Percentiles rank a stretch among this genome's conserved stretches.
Evolutionary conservation across 176 grass and related monocot species (phyloP).

Genomic region (Avena atlantica): DNA sequence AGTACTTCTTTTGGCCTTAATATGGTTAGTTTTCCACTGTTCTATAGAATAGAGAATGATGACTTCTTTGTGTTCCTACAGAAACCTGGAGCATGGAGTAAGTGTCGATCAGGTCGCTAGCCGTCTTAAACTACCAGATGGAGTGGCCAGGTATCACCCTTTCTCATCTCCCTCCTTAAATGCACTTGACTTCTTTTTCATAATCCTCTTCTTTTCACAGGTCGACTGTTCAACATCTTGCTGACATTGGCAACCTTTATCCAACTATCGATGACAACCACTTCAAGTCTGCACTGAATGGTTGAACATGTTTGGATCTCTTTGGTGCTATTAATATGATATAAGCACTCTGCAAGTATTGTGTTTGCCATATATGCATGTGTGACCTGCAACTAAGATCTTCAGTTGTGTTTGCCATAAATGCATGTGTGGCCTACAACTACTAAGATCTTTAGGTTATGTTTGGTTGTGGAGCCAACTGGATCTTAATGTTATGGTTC

Average conservation of each 20-base stretch:
- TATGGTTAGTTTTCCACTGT: background rate
- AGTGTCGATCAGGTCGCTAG: slow-evolving; percentile 48
- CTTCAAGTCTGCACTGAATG: slow-evolving; percentile 79
- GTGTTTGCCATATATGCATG: slow-evolving; percentile 3
- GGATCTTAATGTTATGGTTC: no score
- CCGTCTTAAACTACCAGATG: slow-evolving; percentile 56
- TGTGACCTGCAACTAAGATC: background rate
- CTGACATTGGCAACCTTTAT: slow-evolving; percentile 73
- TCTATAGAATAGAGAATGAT: slow-evolving; percentile 21
- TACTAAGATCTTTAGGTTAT: background rate
- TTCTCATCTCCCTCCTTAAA: background rate
- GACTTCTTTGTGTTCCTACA: slow-evolving; percentile 45
- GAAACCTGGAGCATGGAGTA: slow-evolving; percentile 70
- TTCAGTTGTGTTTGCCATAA: background rate
- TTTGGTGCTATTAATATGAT: background rate
- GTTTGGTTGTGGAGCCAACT: no score
- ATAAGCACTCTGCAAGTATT: background rate
- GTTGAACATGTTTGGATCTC: slow-evolving; percentile 40
- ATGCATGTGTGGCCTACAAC: background rate
- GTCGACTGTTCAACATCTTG: slow-evolving; percentile 50
- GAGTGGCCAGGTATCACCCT: slow-evolving; percentile 56
- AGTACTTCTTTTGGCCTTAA: slow-evolving; percentile 1
- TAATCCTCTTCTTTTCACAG: slow-evolving; percentile 49
- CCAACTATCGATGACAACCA: slow-evolving; percentile 85
- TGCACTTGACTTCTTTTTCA: slow-evolving; percentile 18